These are phyloP conservation scores for Escovopsis sp. DNA, from an alignment of 2,329 filamentous ascomycete species.

Conservation along the genomic window DNA sequence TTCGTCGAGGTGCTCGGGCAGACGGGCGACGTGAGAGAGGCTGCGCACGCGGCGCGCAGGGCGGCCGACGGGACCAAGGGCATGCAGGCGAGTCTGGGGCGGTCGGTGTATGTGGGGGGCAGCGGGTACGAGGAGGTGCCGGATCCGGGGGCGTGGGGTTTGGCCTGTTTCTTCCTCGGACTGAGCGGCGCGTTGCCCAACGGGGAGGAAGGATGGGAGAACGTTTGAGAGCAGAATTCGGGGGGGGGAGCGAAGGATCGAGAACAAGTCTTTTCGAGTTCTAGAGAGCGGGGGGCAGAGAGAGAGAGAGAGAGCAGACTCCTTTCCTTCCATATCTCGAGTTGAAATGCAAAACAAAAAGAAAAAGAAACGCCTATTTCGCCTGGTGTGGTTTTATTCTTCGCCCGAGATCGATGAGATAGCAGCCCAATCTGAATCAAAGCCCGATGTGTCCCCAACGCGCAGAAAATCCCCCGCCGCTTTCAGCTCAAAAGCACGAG, in stretches of 20 bases:
- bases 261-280: slow-evolving; percentile 8
- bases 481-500: slow-evolving; percentile 63
- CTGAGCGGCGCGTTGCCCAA: slow-evolving; percentile 35
- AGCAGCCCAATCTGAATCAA: slow-evolving; percentile 10
- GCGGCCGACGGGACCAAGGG: slow-evolving; percentile 77
- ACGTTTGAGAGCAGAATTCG: slow-evolving; percentile 10
- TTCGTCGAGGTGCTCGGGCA: slow-evolving; percentile 61
- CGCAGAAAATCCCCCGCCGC: background rate
- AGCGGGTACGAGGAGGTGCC: slow-evolving; percentile 33
- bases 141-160: slow-evolving; percentile 53
- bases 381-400: slow-evolving; percentile 14
- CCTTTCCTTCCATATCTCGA: no score
- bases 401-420: slow-evolving; percentile 15
- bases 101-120: slow-evolving; percentile 30
- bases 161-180: slow-evolving; percentile 71
- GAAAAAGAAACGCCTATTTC: slow-evolving; percentile 22
- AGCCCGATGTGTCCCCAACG: slow-evolving; percentile 5
- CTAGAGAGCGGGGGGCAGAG: no score
- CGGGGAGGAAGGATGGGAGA: slow-evolving; percentile 23
- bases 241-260: no score
- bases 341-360: slow-evolving; percentile 10
- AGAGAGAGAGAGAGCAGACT: no score
- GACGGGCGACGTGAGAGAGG: slow-evolving; percentile 53
- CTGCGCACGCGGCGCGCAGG: slow-evolving; percentile 58
- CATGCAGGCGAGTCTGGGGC: slow-evolving; percentile 78